Conservation (phyloP, 176 grass and related monocot genomes). For the Musa itinerans region DNA sequence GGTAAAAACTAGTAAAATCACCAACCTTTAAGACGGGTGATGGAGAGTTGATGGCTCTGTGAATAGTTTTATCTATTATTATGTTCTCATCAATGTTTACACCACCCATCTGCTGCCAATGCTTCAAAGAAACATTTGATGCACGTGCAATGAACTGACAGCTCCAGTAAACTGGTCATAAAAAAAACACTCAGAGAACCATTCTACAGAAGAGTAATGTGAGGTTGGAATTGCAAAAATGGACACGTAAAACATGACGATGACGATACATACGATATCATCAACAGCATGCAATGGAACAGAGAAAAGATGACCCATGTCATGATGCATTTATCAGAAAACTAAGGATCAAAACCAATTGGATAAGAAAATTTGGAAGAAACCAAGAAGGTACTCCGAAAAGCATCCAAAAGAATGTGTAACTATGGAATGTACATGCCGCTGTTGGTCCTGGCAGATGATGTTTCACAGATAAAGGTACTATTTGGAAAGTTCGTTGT, state of each 20-base stretch:
- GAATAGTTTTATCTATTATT: constrained; percentile 90
- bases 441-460: not conserved
- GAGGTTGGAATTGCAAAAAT: not conserved
- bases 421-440: not conserved
- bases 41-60: constrained; percentile 69
- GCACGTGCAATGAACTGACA: constrained; percentile 89
- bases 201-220: not conserved
- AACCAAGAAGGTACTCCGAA: not conserved
- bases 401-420: not conserved
- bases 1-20: not conserved
- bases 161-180: constrained; percentile 72
- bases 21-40: constrained; percentile 84
- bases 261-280: too few species aligned
- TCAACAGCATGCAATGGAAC: too few species aligned
- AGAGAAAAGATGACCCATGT: too few species aligned
- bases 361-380: not conserved
- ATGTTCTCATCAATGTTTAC: constrained; percentile 83
- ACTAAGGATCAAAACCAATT: not conserved
- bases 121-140: constrained; percentile 89
- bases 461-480: too few species aligned
- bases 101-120: constrained; percentile 87
- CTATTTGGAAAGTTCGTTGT: too few species aligned
- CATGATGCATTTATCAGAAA: not conserved
- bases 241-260: not conserved
- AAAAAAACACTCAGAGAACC: constrained; percentile 11